These are phyloP conservation scores for Didymella sp. DNA, from an alignment of 2,329 filamentous ascomycete genomes.

Conservation along the genomic window DNA sequence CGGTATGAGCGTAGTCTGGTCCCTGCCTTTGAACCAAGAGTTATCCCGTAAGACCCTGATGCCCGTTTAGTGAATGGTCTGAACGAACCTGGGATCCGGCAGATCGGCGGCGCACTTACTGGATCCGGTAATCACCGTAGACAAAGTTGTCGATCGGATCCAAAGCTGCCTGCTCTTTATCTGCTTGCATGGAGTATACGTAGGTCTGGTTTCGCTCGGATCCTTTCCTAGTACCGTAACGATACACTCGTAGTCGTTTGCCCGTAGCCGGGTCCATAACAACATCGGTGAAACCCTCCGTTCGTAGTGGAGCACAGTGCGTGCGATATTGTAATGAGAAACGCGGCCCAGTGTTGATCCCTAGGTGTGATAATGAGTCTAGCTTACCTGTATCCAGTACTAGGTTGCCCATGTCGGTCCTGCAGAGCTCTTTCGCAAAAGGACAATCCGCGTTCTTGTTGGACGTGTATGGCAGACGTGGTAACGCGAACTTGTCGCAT, in stretches of 20 bases:
- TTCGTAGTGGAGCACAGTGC: background rate
- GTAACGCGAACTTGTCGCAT: background rate
- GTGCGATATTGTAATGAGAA: background rate
- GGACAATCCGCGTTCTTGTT: background rate
- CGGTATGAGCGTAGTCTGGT: background rate
- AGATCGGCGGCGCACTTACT: no score
- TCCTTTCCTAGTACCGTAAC: background rate
- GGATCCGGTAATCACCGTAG: background rate
- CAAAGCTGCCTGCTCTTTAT: background rate
- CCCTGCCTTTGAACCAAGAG: background rate
- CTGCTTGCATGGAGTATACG: background rate
- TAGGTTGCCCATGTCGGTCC: background rate
- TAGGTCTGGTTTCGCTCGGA: background rate
- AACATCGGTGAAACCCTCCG: background rate
- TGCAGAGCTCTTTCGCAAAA: background rate
- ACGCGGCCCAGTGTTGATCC: background rate
- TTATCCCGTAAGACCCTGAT: background rate
- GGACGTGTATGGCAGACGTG: background rate
- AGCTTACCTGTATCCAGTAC: background rate
- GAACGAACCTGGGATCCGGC: no score
- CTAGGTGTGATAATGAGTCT: background rate
- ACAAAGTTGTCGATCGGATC: background rate
- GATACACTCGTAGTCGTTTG: background rate
- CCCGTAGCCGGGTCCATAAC: background rate
- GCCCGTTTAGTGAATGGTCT: background rate